Conservation (phyloP, 2,329 filamentous ascomycete species). For the Talaromyces amestolkiae region DNA sequence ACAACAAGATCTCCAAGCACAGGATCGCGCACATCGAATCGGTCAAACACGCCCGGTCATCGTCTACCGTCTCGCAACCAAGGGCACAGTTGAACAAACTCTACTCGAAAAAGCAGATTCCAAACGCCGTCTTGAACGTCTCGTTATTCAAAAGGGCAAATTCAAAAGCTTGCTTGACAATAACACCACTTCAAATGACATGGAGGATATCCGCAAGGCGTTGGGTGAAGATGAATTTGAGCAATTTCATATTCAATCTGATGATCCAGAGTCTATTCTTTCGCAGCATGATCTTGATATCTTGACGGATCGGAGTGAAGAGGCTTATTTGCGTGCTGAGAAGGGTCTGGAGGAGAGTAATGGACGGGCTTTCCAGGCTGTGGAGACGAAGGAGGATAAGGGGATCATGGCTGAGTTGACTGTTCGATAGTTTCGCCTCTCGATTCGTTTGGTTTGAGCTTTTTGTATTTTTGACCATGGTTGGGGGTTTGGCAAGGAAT, state of each 20-base stretch:
- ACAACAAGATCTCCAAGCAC: slow-evolving; percentile 93
- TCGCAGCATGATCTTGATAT: slow-evolving; percentile 73
- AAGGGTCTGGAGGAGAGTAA: slow-evolving; percentile 63
- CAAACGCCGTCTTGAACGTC: slow-evolving; percentile 86
- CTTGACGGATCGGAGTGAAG: slow-evolving; percentile 70
- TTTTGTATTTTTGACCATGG: not conserved
- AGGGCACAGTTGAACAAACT: slow-evolving; percentile 86
- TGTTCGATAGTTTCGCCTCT: slow-evolving; percentile 19
- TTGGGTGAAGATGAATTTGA: slow-evolving; percentile 72
- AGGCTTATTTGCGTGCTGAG: slow-evolving; percentile 70
- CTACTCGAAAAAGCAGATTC: slow-evolving; percentile 84
- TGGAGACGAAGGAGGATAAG: slow-evolving; percentile 66
- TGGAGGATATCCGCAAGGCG: slow-evolving; percentile 62
- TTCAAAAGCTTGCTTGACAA: slow-evolving; percentile 68
- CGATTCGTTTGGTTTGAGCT: not conserved
- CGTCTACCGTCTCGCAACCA: slow-evolving; percentile 89
- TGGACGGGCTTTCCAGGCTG: slow-evolving; percentile 63
- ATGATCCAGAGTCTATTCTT: slow-evolving; percentile 62
- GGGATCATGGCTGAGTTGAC: slow-evolving; percentile 32
- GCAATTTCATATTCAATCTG: slow-evolving; percentile 53
- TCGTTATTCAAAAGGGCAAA: slow-evolving; percentile 91
- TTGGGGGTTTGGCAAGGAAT: not conserved
- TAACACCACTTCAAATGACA: slow-evolving; percentile 48
- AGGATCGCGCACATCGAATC: slow-evolving; percentile 92
- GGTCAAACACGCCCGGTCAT: slow-evolving; percentile 90